A percentile compares a stretch with the other conserved stretches of the same genome.
Conservation (phyloP, 129 eudicot species). For the Arctium minus region DNA sequence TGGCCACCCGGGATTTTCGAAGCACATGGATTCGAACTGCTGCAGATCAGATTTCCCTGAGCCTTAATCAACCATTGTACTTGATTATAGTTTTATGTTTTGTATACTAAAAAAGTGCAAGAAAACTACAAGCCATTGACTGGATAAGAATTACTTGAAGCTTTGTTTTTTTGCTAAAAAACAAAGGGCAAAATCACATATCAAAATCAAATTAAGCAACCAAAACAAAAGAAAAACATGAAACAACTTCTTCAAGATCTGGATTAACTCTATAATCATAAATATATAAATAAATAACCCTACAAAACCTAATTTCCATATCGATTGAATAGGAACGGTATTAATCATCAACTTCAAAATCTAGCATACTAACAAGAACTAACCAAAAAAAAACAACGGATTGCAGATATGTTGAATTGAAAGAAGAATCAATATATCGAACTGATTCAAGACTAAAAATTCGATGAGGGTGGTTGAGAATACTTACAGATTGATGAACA, state of each 20-base stretch:
- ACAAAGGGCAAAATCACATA: neutral
- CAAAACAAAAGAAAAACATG: neutral
- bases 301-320: neutral
- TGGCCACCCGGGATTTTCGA: too few relatives aligned
- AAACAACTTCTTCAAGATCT: neutral
- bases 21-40: too few relatives aligned
- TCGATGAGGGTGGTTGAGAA: neutral
- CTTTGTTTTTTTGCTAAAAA: neutral
- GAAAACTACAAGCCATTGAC: neutral
- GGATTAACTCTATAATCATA: neutral
- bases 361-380: neutral
- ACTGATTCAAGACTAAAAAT: neutral
- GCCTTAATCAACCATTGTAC: too few relatives aligned
- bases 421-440: neutral
- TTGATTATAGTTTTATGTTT: too few relatives aligned
- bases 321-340: neutral
- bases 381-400: neutral
- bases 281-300: neutral
- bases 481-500: slow-evolving; percentile 18
- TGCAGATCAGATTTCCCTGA: too few relatives aligned
- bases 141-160: neutral
- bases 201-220: neutral
- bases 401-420: neutral
- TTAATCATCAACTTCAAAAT: neutral
- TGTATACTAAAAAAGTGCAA: neutral